Conservation (phyloP, 148 eudicot species). For the Polygonum maritimum region DNA sequence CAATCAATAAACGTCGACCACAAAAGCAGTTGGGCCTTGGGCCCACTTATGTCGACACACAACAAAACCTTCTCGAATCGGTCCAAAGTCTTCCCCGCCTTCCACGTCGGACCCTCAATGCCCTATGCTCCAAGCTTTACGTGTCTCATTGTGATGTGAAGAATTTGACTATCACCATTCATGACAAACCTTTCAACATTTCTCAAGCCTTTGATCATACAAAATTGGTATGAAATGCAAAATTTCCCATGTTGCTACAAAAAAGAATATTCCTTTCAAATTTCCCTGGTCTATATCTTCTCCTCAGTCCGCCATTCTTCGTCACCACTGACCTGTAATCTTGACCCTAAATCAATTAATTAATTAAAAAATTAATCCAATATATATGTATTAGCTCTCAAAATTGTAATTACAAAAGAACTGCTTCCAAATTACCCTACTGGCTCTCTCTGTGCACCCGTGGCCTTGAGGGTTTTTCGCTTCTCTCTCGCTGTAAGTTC, state of each 20-base stretch:
- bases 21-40: not conserved
- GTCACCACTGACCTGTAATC: not conserved
- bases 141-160: no score
- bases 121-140: no score
- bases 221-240: no score
- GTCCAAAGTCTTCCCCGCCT: not conserved
- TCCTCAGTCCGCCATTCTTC: not conserved
- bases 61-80: not conserved
- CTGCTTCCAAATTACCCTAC: not conserved
- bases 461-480: slow-evolving; percentile 15
- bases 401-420: not conserved
- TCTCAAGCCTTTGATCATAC: no score
- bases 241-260: no score
- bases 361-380: not conserved
- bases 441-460: not conserved
- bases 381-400: no score
- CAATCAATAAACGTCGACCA: not conserved
- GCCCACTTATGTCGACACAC: not conserved
- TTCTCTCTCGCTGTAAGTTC: slow-evolving; percentile 18
- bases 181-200: no score
- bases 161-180: no score
- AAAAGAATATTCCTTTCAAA: no score
- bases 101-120: not conserved
- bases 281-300: not conserved
- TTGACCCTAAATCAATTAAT: not conserved